Conservation (phyloP, 78 protist genomes). For the Chrysochromulina parva region DNA sequence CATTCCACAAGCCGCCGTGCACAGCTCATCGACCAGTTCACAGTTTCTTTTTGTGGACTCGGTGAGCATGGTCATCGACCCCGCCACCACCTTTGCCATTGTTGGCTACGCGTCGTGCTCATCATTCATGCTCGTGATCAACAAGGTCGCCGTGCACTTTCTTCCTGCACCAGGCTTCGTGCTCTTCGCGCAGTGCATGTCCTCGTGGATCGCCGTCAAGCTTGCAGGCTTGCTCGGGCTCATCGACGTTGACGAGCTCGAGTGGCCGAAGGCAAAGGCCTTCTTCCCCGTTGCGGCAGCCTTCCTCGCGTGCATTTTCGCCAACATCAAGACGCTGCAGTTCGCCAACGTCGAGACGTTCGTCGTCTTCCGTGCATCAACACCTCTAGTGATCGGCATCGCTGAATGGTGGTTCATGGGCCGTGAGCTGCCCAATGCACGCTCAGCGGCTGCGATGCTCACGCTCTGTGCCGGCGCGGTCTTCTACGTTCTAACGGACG, state of each 20-base stretch:
- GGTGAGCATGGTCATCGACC: too few relatives aligned
- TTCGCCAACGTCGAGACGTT: constrained; percentile 13
- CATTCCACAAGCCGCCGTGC: too few relatives aligned
- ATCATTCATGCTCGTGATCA: neutral
- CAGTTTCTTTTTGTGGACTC: too few relatives aligned
- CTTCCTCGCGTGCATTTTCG: neutral
- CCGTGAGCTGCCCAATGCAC: neutral
- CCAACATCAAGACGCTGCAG: neutral
- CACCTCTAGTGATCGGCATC: neutral
- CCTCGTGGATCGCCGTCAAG: neutral
- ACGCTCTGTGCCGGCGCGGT: neutral
- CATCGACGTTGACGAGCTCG: constrained; percentile 13
- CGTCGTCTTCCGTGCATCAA: constrained; percentile 28
- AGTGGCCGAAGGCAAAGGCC: neutral
- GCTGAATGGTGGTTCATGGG: neutral
- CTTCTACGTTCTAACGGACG: neutral
- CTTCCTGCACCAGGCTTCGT: neutral
- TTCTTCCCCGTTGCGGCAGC: neutral
- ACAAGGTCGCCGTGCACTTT: neutral
- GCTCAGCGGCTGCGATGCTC: neutral
- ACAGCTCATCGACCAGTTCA: too few relatives aligned
- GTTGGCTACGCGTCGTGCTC: neutral
- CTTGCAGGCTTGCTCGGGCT: neutral
- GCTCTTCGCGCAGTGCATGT: neutral
- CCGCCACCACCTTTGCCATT: neutral